Percentiles rank a stretch among this genome's conserved stretches.
Conservation (phyloP, 805 yeast species). For the Kodamaea nitidulidarum region DNA sequence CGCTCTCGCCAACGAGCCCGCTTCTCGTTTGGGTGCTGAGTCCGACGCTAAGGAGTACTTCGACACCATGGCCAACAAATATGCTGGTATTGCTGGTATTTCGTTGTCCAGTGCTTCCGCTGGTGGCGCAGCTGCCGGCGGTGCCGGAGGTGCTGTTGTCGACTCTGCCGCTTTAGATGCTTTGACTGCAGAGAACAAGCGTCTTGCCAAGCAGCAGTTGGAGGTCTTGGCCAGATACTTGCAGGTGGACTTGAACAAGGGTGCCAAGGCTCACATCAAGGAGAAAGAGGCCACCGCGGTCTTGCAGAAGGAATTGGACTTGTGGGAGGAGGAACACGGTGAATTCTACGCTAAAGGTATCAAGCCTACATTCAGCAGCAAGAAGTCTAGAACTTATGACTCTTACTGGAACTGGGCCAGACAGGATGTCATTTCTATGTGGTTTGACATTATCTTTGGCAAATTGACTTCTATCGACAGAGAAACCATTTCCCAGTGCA, state of each 20-base stretch:
- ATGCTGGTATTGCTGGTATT: conserved; percentile 79
- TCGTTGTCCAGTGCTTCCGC: conserved; percentile 66
- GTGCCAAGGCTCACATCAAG: conserved; percentile 76
- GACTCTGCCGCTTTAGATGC: conserved; percentile 95
- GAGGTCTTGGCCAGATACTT: conserved; percentile 94
- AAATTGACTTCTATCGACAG: conserved; percentile 85
- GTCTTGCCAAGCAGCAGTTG: conserved; percentile 70
- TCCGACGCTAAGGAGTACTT: conserved; percentile 87
- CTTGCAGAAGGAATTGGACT: conserved; percentile 86
- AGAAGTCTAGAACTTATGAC: conserved; percentile 94
- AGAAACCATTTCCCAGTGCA: conserved; percentile 94
- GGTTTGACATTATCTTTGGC: conserved; percentile 94
- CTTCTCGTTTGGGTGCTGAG: conserved; percentile 80
- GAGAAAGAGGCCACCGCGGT: conserved; percentile 82
- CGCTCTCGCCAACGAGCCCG: conserved; percentile 88
- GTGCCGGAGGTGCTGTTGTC: conserved; percentile 79
- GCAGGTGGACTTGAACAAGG: conserved; percentile 86
- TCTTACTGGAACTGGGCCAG: conserved; percentile 99
- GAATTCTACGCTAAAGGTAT: conserved; percentile 92
- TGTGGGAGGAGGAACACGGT: conserved; percentile 81
- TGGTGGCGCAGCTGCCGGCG: conserved; percentile 50
- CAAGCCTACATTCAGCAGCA: conserved; percentile 80
- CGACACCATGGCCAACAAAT: conserved; percentile 77
- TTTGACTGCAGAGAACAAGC: conserved; percentile 64
- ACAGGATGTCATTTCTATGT: conserved; percentile 91